Evolutionary conservation across 345 rosid genomes (phyloP).

Genomic region (Kandelia obovata): DNA sequence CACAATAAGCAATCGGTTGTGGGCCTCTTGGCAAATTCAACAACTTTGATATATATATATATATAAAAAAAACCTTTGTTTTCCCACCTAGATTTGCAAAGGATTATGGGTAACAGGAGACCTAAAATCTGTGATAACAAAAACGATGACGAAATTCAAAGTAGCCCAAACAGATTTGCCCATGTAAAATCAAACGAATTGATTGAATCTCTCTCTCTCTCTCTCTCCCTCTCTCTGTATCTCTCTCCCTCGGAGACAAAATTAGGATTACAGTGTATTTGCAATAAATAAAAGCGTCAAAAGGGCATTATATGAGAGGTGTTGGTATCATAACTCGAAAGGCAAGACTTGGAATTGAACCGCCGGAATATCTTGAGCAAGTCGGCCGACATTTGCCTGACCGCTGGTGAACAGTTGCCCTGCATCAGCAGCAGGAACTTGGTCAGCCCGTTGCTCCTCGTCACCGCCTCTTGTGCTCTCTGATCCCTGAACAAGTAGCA

Average conservation of each 20-base stretch:
- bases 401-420: constrained; percentile 67
- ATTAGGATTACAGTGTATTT: background rate
- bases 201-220: constrained; percentile 3
- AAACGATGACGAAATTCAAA: background rate
- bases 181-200: constrained; percentile 17
- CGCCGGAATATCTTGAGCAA: constrained; percentile 60
- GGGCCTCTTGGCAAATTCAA: too few species aligned
- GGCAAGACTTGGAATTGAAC: constrained; percentile 46
- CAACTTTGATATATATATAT: too few species aligned
- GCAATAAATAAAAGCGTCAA: constrained; percentile 29
- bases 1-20: too few species aligned
- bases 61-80: too few species aligned
- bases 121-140: too few species aligned
- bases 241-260: background rate
- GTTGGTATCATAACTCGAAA: constrained; percentile 74
- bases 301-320: constrained; percentile 90
- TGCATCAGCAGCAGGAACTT: constrained; percentile 81
- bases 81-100: background rate
- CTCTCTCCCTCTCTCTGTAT: background rate
- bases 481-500: constrained; percentile 63
- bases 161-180: background rate
- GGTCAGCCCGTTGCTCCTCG: constrained; percentile 59
- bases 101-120: too few species aligned
- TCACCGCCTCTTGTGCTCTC: constrained; percentile 60
- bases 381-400: constrained; percentile 70